Evolutionary conservation across 192 early-diverging fungal species (phyloP), one percentile per base, ranked within the genome.

Genomic region (Piromyces finnis): DNA sequence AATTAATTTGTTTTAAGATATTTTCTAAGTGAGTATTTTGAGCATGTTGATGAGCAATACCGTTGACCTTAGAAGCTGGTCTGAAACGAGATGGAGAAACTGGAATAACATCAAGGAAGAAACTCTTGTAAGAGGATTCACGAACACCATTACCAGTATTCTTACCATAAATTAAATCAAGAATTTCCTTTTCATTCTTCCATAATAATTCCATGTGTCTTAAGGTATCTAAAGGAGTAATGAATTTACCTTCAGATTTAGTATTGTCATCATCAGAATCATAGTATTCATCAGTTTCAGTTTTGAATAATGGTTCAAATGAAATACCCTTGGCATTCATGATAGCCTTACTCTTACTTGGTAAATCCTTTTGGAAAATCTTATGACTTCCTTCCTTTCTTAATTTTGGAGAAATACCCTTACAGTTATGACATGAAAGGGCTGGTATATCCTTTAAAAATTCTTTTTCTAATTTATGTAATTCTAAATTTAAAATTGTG

Each of bases 11-110:
- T 83, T 93, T 94, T 80, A 99, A 88, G 80, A 99, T 93, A 36
- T 90, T 88, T 77, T 89, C 90, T 81, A 98, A 87, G 51, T 94
- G 90, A 79, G 92, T 91, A 87, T 98, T 99, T 85, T 98, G 96
- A n/a, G 95, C 93, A 86, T 96, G 94, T 84, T 98, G 96, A 86
- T 94, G 94, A 26, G 92, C 79, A 83, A 93, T 91, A 81, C 97
- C 97, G 79, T 89, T 90, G 91, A 98, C 93, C 79, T 95, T 91
- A 3, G 94, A 93, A 29, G 95, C 90, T 32, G 98, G 98, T 26
- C 98, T 94, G 90, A 98, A 98, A 79, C 93, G 90, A 78, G 91
- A 95, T 32, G 98, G 98, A 22, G 97, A 86, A 29, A 99, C 97
- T 0, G 95, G 90, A 27, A 99, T 86, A 28, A 90, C 91, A 36